Conservation (phyloP, 1,139 yeast species). For the Meyerozyma smithsonii region DNA sequence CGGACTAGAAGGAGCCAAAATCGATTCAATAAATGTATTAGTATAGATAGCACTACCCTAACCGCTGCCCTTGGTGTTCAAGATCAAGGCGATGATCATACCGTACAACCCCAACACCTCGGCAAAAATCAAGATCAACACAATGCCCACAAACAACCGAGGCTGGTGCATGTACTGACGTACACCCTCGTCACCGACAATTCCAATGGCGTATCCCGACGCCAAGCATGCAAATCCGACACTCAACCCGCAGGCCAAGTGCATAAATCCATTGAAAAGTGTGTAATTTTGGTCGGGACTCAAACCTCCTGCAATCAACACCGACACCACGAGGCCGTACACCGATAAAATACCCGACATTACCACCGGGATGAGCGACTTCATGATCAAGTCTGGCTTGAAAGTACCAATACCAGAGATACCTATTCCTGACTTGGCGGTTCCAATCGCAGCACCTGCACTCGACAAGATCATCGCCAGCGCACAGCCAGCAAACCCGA, state of each 20-base stretch:
- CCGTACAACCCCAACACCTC: constrained; percentile 98
- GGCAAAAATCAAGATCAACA: constrained; percentile 93
- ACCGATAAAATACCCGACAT: constrained; percentile 98
- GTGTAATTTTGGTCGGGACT: constrained; percentile 75
- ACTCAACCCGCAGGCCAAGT: constrained; percentile 89
- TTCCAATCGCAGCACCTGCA: constrained; percentile 97
- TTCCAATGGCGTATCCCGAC: constrained; percentile 97
- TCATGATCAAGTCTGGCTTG: constrained; percentile 79
- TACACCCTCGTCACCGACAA: constrained; percentile 98
- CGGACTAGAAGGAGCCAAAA: constrained; percentile 21
- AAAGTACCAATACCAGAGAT: constrained; percentile 86
- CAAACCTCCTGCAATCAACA: constrained; percentile 88
- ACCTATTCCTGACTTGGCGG: constrained; percentile 98
- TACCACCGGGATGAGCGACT: constrained; percentile 86
- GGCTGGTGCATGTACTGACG: constrained; percentile 97
- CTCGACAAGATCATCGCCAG: constrained; percentile 87
- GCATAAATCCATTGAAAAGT: constrained; percentile 93
- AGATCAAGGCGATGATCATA: constrained; percentile 82
- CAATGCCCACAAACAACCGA: constrained; percentile 89
- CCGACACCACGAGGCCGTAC: constrained; percentile 94
- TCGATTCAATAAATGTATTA: neutral
- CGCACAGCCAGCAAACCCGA: constrained; percentile 94
- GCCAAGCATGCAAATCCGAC: constrained; percentile 97
- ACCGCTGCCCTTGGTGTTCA: constrained; percentile 83
- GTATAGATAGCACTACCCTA: too few relatives aligned